Evolutionary conservation across 345 rosid species (phyloP).

Genomic region (Citrus trifoliata): DNA sequence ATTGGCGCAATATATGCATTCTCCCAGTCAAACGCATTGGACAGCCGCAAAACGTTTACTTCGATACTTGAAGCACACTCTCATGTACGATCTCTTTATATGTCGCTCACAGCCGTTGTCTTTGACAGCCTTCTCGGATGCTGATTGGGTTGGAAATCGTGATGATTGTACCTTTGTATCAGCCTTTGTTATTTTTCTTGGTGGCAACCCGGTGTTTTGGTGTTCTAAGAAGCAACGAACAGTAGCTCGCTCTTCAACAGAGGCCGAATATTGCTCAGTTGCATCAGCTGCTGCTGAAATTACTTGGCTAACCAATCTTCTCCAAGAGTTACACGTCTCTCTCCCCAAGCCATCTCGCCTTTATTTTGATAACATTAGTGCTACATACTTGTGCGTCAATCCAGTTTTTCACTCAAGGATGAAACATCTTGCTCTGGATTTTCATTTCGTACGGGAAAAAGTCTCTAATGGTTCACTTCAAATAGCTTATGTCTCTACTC

Average conservation of each 20-base stretch:
- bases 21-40: not conserved
- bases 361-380: not conserved
- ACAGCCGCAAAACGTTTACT: not conserved
- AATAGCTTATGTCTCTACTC: too few species aligned
- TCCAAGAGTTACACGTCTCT: not conserved
- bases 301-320: not conserved
- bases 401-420: not conserved
- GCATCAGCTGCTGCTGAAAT: too few species aligned
- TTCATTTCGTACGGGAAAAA: too few species aligned
- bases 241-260: not conserved
- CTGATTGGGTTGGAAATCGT: not conserved
- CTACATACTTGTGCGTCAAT: not conserved
- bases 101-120: not conserved
- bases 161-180: not conserved
- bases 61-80: not conserved
- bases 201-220: not conserved
- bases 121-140: not conserved
- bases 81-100: not conserved
- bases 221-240: not conserved
- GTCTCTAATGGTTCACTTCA: too few species aligned
- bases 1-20: not conserved
- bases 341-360: not conserved
- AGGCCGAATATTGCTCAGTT: not conserved
- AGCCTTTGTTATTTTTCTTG: not conserved
- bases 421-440: not conserved